Evolutionary conservation across 2,329 filamentous ascomycete species (phyloP), one percentile per base, ranked within the genome.

Genomic region (Juglanconis oblonga): DNA sequence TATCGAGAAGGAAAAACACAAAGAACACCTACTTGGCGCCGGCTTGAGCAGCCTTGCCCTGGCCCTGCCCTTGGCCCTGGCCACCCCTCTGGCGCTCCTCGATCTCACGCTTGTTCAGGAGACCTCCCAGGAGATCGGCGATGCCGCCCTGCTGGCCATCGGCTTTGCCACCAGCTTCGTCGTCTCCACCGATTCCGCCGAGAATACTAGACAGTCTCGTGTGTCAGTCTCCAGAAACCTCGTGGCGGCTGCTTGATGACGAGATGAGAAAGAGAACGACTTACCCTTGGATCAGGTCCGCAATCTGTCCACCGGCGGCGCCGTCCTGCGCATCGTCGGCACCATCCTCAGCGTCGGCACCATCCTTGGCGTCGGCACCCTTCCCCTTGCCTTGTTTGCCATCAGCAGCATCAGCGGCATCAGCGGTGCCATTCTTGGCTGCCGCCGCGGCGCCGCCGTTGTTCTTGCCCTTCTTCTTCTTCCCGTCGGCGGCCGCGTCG

Each of bases 81-180:
- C 59, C 40, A 4, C 36, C 29, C 51, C 55, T 51, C 6, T 59
- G 35, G 3, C 24, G 38, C n/a, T 8, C 4, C 4, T 51, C 51
- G 8, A 44, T 31, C n/a, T 55, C 55, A 8, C 55, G 55, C n/a
- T 13, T 1, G 5, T 59, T 59, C 51, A 58, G 38, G 5, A 62
- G 50, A 32, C 50, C 40, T 24, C 17, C 24, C 24, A 60, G 51
- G 3, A 54, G n/a, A 13, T 51, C 52, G 9, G 24, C 44, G 13
- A 47, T 13, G 10, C 40, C 40, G 40, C 40, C 40, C 14, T 44
- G 40, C 40, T 7, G 44, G 33, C 55, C 56, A 38, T 45, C 36
- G 11, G 42, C 57, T 32, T 29, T 44, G 6, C 8, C 50, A 8
- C 13, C 56, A 17, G 47, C 55, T 9, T 51, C 48, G 14, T 48